These are phyloP conservation scores for Lodderomyces metapsilosis DNA, from an alignment of 1,139 yeast genomes.

Conservation along the genomic window DNA sequence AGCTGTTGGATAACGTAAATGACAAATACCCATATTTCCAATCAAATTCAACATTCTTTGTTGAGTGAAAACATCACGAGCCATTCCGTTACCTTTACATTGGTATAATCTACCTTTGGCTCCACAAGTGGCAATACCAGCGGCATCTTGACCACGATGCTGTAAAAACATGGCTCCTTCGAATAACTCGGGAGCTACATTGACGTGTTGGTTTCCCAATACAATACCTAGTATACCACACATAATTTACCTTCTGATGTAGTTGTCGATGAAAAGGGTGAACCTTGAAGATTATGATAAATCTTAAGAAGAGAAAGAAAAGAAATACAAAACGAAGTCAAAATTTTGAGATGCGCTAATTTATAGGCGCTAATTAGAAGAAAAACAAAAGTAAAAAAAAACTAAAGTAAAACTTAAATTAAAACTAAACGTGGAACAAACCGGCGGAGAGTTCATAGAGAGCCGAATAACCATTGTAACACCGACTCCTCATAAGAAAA, in stretches of 20 bases:
- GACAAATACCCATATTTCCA: constrained; percentile 96
- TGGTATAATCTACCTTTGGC: constrained; percentile 90
- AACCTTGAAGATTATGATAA: constrained; percentile 6
- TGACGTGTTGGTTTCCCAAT: constrained; percentile 67
- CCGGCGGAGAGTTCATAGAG: too few relatives aligned
- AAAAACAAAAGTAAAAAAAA: constrained; percentile 5
- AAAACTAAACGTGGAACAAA: not conserved
- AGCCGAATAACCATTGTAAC: too few relatives aligned
- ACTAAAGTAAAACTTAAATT: constrained; percentile 4
- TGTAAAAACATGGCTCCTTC: constrained; percentile 94
- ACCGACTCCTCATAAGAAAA: too few relatives aligned
- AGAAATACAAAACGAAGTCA: constrained; percentile 5
- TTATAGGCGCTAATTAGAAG: not conserved
- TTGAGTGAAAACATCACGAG: constrained; percentile 92
- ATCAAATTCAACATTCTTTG: constrained; percentile 72
- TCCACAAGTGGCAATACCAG: constrained; percentile 98
- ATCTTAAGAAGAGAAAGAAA: constrained; percentile 5
- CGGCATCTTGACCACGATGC: constrained; percentile 99
- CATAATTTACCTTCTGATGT: constrained; percentile 39
- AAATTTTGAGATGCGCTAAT: constrained; percentile 2
- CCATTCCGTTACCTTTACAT: constrained; percentile 99
- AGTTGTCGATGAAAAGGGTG: not conserved
- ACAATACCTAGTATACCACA: constrained; percentile 94
- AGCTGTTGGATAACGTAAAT: constrained; percentile 95
- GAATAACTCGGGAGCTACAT: constrained; percentile 84